Conservation (phyloP, 1,284 basidiomycete species). For the Cronartium ribicola region DNA sequence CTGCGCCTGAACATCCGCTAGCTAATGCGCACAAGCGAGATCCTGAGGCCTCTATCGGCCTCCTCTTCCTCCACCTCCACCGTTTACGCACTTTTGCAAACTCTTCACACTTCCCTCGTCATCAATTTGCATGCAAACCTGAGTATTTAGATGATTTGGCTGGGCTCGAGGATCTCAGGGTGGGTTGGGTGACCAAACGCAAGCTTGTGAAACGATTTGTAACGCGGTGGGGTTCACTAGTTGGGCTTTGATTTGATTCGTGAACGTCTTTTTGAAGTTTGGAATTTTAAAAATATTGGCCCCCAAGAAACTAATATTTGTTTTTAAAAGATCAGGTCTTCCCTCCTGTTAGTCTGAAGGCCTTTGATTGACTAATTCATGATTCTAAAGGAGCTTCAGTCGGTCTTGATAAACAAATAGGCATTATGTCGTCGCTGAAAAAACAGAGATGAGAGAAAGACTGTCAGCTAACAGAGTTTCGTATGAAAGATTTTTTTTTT, state of each 20-base stretch:
- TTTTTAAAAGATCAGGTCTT: no score
- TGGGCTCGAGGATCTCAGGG: constrained; percentile 17
- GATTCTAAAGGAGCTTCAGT: no score
- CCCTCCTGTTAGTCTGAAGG: no score
- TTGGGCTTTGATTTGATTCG: constrained; percentile 21
- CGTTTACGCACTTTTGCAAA: constrained; percentile 18
- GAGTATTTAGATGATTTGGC: constrained; percentile 29
- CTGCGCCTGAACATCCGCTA: constrained; percentile 12
- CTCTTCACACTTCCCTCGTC: constrained; percentile 21
- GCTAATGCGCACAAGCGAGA: constrained; percentile 15
- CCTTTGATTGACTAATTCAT: no score
- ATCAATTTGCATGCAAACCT: not conserved
- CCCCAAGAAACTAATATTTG: no score
- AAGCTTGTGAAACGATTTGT: constrained; percentile 29
- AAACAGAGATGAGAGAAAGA: no score
- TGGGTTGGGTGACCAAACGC: constrained; percentile 31
- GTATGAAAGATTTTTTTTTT: no score
- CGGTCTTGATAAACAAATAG: no score
- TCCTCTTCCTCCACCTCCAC: constrained; percentile 26
- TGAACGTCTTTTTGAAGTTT: not conserved
- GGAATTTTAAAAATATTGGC: no score
- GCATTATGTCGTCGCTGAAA: no score
- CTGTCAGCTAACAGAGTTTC: no score
- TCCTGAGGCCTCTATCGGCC: constrained; percentile 9
- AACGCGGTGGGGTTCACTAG: constrained; percentile 24